phyloP scores from a whole-genome alignment of 2,329 filamentous ascomycete species.

The Claviceps purpurea region DNA sequence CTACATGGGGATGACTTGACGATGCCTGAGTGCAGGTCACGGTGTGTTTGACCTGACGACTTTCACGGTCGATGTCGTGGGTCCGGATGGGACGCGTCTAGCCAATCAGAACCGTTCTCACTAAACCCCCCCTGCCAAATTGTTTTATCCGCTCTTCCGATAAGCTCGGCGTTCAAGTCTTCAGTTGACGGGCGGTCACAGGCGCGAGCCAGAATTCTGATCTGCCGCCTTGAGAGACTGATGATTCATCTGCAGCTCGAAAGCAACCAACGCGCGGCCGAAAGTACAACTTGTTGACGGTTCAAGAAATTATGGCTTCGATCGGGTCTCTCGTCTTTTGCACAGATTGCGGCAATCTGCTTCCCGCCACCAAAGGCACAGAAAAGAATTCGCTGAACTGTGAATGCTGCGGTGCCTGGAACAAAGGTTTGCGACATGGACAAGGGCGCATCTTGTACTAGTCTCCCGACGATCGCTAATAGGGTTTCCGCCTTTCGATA shows the following conservation, averaged over 20 bases:
- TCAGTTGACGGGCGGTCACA: not conserved
- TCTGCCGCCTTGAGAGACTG: not conserved
- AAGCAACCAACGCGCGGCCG: not conserved
- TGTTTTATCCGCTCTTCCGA: conserved; percentile 17
- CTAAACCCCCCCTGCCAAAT: conserved; percentile 9
- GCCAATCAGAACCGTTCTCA: conserved; percentile 13
- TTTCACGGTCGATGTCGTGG: not conserved
- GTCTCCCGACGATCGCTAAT: not conserved
- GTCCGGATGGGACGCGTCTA: not conserved
- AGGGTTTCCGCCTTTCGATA: conserved; percentile 15
- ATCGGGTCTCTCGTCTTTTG: conserved; percentile 91
- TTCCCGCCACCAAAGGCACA: conserved; percentile 67
- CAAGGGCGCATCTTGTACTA: not conserved
- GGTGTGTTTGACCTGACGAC: not conserved
- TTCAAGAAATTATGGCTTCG: conserved; percentile 51
- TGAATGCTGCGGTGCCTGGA: conserved; percentile 74
- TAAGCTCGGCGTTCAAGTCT: not conserved
- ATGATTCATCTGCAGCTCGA: not conserved
- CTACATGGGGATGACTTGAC: not conserved
- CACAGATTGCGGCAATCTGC: conserved; percentile 78
- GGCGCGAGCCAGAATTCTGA: not conserved
- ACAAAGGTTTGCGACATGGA: conserved; percentile 48
- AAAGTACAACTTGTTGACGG: not conserved
- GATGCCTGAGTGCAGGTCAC: not conserved
- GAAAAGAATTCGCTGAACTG: conserved; percentile 66